Evolutionary conservation across 768 basidiomycete genomes (phyloP).

Genomic region (Termitomyces sp.): DNA sequence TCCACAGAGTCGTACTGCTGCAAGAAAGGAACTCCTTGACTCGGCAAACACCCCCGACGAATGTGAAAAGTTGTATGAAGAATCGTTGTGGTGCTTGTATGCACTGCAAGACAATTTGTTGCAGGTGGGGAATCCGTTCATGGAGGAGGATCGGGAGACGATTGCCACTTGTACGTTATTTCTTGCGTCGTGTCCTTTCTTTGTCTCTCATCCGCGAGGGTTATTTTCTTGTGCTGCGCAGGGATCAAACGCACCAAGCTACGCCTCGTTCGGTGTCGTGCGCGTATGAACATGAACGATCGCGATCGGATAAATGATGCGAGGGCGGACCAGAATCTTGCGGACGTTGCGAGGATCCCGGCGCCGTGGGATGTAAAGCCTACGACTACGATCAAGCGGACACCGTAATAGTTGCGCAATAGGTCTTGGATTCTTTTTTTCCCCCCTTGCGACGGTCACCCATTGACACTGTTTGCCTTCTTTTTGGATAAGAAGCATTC

Average conservation of each 20-base stretch:
- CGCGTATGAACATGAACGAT: slow-evolving; percentile 72
- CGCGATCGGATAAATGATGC: slow-evolving; percentile 71
- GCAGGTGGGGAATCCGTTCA: slow-evolving; percentile 76
- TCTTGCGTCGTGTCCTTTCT: slow-evolving; percentile 8
- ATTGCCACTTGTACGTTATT: slow-evolving; percentile 71
- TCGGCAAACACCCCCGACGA: slow-evolving; percentile 70
- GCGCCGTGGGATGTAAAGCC: slow-evolving; percentile 66
- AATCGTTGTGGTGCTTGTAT: slow-evolving; percentile 90
- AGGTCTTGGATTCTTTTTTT: not conserved
- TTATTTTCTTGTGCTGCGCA: slow-evolving; percentile 16
- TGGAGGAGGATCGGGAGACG: slow-evolving; percentile 77
- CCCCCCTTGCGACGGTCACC: not conserved
- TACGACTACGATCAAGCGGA: slow-evolving; percentile 9
- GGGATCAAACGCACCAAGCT: slow-evolving; percentile 86
- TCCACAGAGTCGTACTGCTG: slow-evolving; percentile 83
- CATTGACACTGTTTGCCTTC: not conserved
- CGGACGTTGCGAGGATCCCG: slow-evolving; percentile 64
- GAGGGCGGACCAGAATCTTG: slow-evolving; percentile 72
- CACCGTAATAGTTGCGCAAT: slow-evolving; percentile 3
- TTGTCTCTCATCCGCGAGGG: too few relatives aligned
- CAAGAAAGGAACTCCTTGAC: slow-evolving; percentile 84
- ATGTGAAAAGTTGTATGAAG: slow-evolving; percentile 93
- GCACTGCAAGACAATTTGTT: slow-evolving; percentile 86
- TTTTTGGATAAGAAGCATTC: not conserved
- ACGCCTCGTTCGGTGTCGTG: slow-evolving; percentile 71